Evolutionary conservation across 805 yeast genomes (phyloP).

Genomic region (Cyberlindnera suaveolens): DNA sequence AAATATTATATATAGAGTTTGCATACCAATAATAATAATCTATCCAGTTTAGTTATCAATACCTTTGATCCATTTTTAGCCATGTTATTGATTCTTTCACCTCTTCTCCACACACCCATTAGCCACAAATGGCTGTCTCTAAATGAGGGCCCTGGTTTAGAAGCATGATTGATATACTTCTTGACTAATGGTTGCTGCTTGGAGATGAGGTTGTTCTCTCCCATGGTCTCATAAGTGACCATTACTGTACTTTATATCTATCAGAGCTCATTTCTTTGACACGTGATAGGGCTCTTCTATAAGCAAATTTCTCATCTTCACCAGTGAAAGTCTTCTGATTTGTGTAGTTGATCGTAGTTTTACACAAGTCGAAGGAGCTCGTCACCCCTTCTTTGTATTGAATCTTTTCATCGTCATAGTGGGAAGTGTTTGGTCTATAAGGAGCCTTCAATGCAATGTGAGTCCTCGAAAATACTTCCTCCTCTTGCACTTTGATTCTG

Average conservation of each 20-base stretch:
- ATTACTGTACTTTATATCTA: slow-evolving; percentile 44
- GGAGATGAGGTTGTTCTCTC: slow-evolving; percentile 24
- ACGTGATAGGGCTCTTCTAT: slow-evolving; percentile 62
- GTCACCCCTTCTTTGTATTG: slow-evolving; percentile 21
- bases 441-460: slow-evolving; percentile 55
- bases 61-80: slow-evolving; percentile 54
- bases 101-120: slow-evolving; percentile 57
- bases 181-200: slow-evolving; percentile 16
- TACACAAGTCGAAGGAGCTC: slow-evolving; percentile 19
- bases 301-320: slow-evolving; percentile 72
- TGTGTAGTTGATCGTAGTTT: slow-evolving; percentile 31
- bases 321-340: slow-evolving; percentile 59
- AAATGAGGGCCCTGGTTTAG: slow-evolving; percentile 32
- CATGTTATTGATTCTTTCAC: slow-evolving; percentile 39
- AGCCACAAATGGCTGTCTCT: slow-evolving; percentile 56
- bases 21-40: too few species aligned
- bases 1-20: too few species aligned
- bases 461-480: slow-evolving; percentile 65
- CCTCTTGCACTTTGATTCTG: slow-evolving; percentile 47
- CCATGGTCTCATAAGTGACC: slow-evolving; percentile 68
- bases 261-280: slow-evolving; percentile 52
- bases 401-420: slow-evolving; percentile 46
- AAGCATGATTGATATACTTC: slow-evolving; percentile 10
- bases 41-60: background rate
- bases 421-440: slow-evolving; percentile 61